Base-by-base conservation (phyloP, 139 green algal genomes). In the Pleodorina starrii region DNA sequence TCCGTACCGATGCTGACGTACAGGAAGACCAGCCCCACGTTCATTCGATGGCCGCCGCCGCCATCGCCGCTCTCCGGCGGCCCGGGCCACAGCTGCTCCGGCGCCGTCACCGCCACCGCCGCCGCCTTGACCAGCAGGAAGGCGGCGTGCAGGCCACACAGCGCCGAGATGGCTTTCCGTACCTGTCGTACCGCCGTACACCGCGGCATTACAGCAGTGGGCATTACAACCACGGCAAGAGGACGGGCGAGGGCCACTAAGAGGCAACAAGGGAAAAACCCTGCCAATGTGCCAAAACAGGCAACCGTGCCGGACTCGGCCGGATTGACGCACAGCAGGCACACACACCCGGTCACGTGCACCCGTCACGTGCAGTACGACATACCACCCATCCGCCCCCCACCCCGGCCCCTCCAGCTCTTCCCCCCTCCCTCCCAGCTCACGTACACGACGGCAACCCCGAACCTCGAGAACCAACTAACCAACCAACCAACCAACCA, bases 91-190 rank as follows among this genome's bases (percentile, higher is more conserved):
- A 73, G 48, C 32, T 81, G 60, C 23, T 9, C 5, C 9, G 84
- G 84, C 12, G 84, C 84, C 25, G 38, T 81, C 35, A 89, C 84
- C 69, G 84, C 84, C 84, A 89, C 84, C 46, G 69, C 84, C 23
- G 84, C 84, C 29, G 84, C 84, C 84, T 89, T 89, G 36, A 82
- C 48, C 46, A 89, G 50, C 68, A 89, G 84, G 42, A 89, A 50
- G 2, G 51, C 48, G 38, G 36, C 48, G 50, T 89, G 50, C 10
- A 60, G 5, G 0, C 42, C 23, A 38, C 69, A 81, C 46, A 89
- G 48, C 69, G 7, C 50, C 10, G 16, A 2, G 38, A 89, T 46
- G 71, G 50, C 36, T 3, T n/a, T 17, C 6, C 69, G 69, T 2
- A 89, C 84, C 84, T 89, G 84, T 89, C 6, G 54, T 9, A 66